Conservation (phyloP, 2,329 filamentous ascomycete genomes). For the Torrubiellomyces zombiae region DNA sequence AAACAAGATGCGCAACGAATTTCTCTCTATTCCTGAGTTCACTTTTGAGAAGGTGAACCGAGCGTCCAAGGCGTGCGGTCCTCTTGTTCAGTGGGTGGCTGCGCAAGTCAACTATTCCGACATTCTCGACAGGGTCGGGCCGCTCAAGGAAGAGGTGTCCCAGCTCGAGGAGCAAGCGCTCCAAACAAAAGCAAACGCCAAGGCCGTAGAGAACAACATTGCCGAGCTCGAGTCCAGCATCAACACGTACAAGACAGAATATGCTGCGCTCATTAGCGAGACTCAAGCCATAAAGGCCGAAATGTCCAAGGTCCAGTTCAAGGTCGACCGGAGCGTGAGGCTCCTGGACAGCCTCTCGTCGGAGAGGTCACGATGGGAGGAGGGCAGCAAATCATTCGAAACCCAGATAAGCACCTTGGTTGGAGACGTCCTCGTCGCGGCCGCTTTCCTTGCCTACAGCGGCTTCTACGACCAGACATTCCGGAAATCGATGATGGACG, state of each 20-base stretch:
- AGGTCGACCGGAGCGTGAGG: slow-evolving; percentile 90
- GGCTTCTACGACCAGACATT: slow-evolving; percentile 97
- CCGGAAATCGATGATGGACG: slow-evolving; percentile 92
- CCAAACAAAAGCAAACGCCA: slow-evolving; percentile 83
- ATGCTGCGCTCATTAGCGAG: slow-evolving; percentile 88
- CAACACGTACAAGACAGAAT: slow-evolving; percentile 87
- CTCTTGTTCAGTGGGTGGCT: slow-evolving; percentile 89
- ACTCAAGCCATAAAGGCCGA: slow-evolving; percentile 94
- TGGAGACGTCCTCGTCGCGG: slow-evolving; percentile 88
- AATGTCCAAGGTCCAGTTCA: slow-evolving; percentile 92
- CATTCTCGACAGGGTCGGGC: slow-evolving; percentile 85
- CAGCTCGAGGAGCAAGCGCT: slow-evolving; percentile 76
- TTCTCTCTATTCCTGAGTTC: slow-evolving; percentile 83
- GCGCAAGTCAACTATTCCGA: slow-evolving; percentile 97
- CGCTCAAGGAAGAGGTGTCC: slow-evolving; percentile 75
- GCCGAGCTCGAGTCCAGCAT: slow-evolving; percentile 75
- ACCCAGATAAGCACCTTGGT: slow-evolving; percentile 94
- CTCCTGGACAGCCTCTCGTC: slow-evolving; percentile 90
- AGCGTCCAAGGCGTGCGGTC: slow-evolving; percentile 91
- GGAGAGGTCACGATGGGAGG: slow-evolving; percentile 86
- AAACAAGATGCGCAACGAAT: slow-evolving; percentile 83
- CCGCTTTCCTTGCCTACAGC: slow-evolving; percentile 90
- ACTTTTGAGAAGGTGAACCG: slow-evolving; percentile 93
- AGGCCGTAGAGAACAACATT: slow-evolving; percentile 81
- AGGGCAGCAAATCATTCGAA: slow-evolving; percentile 94